Conservation (phyloP, 2,329 filamentous ascomycete species). For the Magnaporthiopsis rhizophila region DNA sequence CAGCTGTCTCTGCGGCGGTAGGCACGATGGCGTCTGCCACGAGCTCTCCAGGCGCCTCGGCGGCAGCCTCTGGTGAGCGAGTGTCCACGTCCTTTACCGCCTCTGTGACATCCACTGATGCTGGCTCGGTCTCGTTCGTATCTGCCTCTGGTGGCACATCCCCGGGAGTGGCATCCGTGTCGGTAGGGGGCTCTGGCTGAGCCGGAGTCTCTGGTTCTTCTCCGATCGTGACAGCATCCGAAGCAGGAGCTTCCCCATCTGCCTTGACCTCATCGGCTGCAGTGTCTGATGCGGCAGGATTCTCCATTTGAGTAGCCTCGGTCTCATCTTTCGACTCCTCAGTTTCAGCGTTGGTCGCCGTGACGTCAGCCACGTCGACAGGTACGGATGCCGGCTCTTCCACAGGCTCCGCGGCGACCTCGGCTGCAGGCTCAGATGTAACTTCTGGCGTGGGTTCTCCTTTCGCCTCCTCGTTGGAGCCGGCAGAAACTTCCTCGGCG, state of each 20-base stretch:
- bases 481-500: constrained; percentile 1
- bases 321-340: neutral
- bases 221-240: neutral
- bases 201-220: neutral
- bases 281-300: neutral
- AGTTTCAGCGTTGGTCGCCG: neutral
- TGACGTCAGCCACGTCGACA: constrained; percentile 9
- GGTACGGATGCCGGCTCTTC: constrained; percentile 10
- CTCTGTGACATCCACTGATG: neutral
- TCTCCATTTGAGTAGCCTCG: neutral
- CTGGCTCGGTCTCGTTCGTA: neutral
- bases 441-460: neutral
- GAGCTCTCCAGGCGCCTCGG: neutral
- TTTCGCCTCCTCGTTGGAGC: too few species aligned
- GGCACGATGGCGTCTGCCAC: neutral
- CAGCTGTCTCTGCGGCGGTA: neutral
- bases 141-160: neutral
- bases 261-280: too few species aligned
- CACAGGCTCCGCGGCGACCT: constrained; percentile 4
- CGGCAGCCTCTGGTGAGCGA: too few species aligned
- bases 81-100: too few species aligned
- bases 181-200: neutral
- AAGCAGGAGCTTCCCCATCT: neutral
- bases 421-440: constrained; percentile 1
- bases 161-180: neutral